phyloP scores from a whole-genome alignment of 2,329 filamentous ascomycete species.

The Fusarium oligoseptatum region DNA sequence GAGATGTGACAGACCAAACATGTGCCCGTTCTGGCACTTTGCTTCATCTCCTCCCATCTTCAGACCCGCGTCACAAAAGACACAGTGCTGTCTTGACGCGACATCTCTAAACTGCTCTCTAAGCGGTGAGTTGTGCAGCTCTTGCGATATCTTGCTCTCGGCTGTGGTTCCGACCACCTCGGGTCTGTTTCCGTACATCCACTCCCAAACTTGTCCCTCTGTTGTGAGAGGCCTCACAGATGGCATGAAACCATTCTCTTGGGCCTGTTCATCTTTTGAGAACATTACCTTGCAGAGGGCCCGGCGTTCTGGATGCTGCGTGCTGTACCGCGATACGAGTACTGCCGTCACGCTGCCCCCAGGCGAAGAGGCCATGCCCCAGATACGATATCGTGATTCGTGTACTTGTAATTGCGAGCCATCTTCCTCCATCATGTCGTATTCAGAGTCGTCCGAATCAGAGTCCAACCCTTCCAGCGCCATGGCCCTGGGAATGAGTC shows the following conservation, averaged over 20 bases:
- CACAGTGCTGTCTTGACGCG: conserved; percentile 57
- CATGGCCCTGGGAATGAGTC: conserved; percentile 60
- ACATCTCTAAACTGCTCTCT: conserved; percentile 56
- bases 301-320: conserved; percentile 61
- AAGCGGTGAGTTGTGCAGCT: conserved; percentile 45
- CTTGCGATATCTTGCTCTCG: conserved; percentile 29
- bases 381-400: conserved; percentile 64
- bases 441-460: conserved; percentile 50
- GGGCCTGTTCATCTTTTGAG: conserved; percentile 45
- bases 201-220: conserved; percentile 68
- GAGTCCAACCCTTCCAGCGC: conserved; percentile 56
- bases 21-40: conserved; percentile 55
- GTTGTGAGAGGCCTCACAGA: conserved; percentile 53
- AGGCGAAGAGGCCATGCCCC: conserved; percentile 66
- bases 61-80: conserved; percentile 60
- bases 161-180: conserved; percentile 58
- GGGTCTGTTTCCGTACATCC: conserved; percentile 68
- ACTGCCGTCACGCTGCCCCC: conserved; percentile 65
- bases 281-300: conserved; percentile 55
- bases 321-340: conserved; percentile 63
- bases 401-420: conserved; percentile 58
- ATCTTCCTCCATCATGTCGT: conserved; percentile 50
- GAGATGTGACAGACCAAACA: conserved; percentile 53
- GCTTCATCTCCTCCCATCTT: conserved; percentile 51
- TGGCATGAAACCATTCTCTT: neutral